Evolutionary conservation across 805 yeast genomes (phyloP).

Genomic region (Candida pseudofarinosa): DNA sequence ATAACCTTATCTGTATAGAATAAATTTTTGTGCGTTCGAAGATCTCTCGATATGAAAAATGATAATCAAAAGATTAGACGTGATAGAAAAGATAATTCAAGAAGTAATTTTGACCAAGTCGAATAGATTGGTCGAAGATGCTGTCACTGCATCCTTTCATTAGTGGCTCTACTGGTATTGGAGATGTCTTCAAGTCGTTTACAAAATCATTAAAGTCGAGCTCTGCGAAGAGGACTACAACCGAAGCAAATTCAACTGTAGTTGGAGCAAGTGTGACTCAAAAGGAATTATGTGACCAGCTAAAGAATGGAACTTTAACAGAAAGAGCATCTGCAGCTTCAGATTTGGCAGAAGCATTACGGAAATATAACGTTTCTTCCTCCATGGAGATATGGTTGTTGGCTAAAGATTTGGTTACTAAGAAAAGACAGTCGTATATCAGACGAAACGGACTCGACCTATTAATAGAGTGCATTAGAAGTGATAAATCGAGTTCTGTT

Average conservation of each 20-base stretch:
- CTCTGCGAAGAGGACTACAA: constrained; percentile 21
- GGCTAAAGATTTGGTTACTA: constrained; percentile 50
- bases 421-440: constrained; percentile 27
- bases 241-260: constrained; percentile 38
- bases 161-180: constrained; percentile 29
- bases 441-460: constrained; percentile 50
- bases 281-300: constrained; percentile 34
- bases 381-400: constrained; percentile 76
- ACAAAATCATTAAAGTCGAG: constrained; percentile 34
- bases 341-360: constrained; percentile 46
- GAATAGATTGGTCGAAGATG: constrained; percentile 6
- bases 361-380: constrained; percentile 50
- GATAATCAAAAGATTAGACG: too few species aligned
- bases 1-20: not conserved
- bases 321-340: constrained; percentile 48
- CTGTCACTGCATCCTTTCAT: constrained; percentile 29
- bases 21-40: not conserved
- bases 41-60: too few species aligned
- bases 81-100: not conserved
- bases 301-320: constrained; percentile 33
- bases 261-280: constrained; percentile 44
- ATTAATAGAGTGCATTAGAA: constrained; percentile 50
- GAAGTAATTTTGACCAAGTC: not conserved
- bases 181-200: constrained; percentile 37
- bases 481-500: constrained; percentile 47